These are phyloP conservation scores for Pseudocercospora pini-densiflorae DNA, from an alignment of 2,329 filamentous ascomycete genomes.

Conservation along the genomic window DNA sequence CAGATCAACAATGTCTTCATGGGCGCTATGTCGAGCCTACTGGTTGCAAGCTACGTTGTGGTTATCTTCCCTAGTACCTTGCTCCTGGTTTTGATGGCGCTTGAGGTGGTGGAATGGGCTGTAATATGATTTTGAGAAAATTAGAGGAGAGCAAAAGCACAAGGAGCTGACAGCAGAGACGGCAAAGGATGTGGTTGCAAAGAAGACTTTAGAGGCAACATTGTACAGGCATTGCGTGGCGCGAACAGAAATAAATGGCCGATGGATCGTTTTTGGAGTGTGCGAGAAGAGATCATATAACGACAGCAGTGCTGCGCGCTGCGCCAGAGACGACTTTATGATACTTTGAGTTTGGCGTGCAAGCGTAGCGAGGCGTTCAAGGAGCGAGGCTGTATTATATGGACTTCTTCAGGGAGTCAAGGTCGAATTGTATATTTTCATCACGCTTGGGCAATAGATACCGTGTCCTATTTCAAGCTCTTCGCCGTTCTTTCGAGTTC, in stretches of 20 bases:
- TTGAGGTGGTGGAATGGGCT: conserved; percentile 94
- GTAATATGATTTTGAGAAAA: conserved; percentile 15
- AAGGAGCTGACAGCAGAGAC: not conserved
- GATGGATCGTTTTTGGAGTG: not conserved
- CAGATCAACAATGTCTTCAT: conserved; percentile 98
- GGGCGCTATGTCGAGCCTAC: conserved; percentile 85
- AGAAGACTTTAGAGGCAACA: not conserved
- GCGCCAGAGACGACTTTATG: conserved; percentile 9
- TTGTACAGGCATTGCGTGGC: conserved; percentile 6
- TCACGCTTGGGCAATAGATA: not conserved
- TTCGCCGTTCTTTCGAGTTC: not conserved
- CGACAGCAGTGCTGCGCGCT: conserved; percentile 12
- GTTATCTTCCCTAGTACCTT: conserved; percentile 95
- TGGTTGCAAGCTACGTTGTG: conserved; percentile 97
- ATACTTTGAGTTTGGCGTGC: not conserved
- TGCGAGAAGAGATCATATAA: not conserved
- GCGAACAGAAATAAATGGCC: not conserved
- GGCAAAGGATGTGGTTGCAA: not conserved
- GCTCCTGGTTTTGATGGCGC: conserved; percentile 83
- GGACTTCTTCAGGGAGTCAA: not conserved
- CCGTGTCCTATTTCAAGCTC: not conserved
- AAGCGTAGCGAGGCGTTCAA: conserved; percentile 9
- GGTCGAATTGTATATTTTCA: not conserved
- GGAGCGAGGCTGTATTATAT: not conserved
- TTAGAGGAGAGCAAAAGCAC: not conserved